Evolutionary conservation across 2,329 filamentous ascomycete species (phyloP), one percentile per base, ranked within the genome.

Genomic region (Xylaria digitata): DNA sequence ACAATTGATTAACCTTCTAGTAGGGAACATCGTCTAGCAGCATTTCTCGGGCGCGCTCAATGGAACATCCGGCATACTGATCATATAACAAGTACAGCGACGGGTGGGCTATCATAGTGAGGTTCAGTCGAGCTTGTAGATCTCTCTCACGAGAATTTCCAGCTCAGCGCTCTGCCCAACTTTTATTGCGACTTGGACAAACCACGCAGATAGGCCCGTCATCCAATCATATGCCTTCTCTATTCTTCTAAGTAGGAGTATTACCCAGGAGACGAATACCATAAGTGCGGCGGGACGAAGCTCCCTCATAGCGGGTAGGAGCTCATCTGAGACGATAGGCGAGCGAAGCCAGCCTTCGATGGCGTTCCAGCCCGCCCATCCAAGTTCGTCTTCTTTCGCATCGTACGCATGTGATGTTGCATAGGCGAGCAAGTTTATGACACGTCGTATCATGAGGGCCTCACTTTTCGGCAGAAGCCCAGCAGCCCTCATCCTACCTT

Each of bases 171-270:
- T 63, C 26, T 56, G 57, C n/a, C 21, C 59, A 15, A 43, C 64
- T 11, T 40, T 49, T 13, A 66, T 42, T 5, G 59, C 48, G 40
- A 66, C 64, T 19, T 26, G 60, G 3, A 63, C 64, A 54, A 64
- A 64, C 65, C 65, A 67, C 23, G 40, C 55, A n/a, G 61, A 56
- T 3, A 67, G 15, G 4, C 55, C 65, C 11, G 50, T 8, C 65
- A 65, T 67, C 65, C 61, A 67, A 19, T 61, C 61, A 61, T 67
- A 67, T n/a, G 6, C 15, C 3, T 15, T 13, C 37, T 67, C 65
- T 26, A 65, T 23, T 57, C 56, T 65, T 49, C 32, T 48, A 3
- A 67, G 50, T 34, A 67, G 19, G 40, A 61, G 21, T 45, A 54
- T 48, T 19, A 54, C 61, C 61, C 65, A 65, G 21, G 61, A 65